A percentile compares a stretch with the other conserved stretches of the same genome.
phyloP scores from a whole-genome alignment of 78 protist genomes.

The Capsaspora owczarzaki region DNA sequence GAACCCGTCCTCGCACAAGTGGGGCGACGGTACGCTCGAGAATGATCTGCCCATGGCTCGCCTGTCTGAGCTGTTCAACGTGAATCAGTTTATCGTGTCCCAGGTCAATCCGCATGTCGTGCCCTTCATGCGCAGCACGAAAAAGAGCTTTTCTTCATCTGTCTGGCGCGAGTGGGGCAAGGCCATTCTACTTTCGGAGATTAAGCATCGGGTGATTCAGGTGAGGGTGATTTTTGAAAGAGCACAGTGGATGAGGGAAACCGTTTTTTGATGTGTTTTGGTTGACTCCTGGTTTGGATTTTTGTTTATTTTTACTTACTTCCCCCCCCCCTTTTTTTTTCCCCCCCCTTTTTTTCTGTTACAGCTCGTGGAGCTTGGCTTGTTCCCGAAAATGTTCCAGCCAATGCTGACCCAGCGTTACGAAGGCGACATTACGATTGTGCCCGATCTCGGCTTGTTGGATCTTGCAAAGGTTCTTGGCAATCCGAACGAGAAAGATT shows the following conservation, averaged over 20 bases:
- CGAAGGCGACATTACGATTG: slow-evolving; percentile 58
- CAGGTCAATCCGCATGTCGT: slow-evolving; percentile 58
- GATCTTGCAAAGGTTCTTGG: background rate
- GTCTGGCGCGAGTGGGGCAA: too few relatives aligned
- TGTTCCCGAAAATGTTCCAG: slow-evolving; percentile 14
- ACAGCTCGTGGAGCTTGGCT: background rate
- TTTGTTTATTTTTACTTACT: too few relatives aligned
- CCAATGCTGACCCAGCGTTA: slow-evolving; percentile 19
- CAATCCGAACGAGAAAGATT: slow-evolving; percentile 11
- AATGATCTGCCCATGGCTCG: slow-evolving; percentile 69
- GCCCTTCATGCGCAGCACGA: slow-evolving; percentile 23
- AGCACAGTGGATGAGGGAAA: too few relatives aligned
- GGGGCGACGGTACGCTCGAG: slow-evolving; percentile 52
- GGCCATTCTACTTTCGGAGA: too few relatives aligned
- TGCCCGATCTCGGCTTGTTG: slow-evolving; percentile 26
- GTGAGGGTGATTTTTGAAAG: too few relatives aligned
- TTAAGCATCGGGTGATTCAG: too few relatives aligned
- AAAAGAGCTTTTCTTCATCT: background rate
- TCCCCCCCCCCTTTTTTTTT: too few relatives aligned
- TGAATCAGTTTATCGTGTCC: slow-evolving; percentile 64
- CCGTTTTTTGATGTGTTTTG: too few relatives aligned
- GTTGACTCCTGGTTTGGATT: too few relatives aligned
- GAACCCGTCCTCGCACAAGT: slow-evolving; percentile 12
- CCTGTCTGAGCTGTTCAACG: slow-evolving; percentile 67
- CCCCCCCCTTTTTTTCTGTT: too few relatives aligned